Evolutionary conservation across 106 monocot genomes (phyloP).

Genomic region (Apostasia shenzhenica): DNA sequence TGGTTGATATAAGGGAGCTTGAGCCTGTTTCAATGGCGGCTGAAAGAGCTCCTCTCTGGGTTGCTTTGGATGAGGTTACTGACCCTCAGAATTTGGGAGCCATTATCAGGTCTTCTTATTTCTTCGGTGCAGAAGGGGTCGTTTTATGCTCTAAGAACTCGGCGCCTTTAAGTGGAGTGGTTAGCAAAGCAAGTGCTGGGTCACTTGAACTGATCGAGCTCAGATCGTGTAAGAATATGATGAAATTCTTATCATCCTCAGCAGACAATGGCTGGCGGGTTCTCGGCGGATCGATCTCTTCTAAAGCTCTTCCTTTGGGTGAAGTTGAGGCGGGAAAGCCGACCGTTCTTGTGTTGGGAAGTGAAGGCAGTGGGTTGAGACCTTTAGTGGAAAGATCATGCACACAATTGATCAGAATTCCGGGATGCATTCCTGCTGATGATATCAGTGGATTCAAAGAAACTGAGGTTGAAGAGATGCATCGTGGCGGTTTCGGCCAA

Average conservation of each 20-base stretch:
- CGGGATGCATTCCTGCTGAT: conserved; percentile 22
- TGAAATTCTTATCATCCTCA: conserved; percentile 77
- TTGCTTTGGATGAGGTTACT: conserved; percentile 88
- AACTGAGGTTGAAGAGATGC: conserved; percentile 24
- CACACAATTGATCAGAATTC: conserved; percentile 67
- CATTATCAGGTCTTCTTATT: conserved; percentile 80
- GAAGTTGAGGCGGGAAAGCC: conserved; percentile 52
- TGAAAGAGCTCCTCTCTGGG: conserved; percentile 62
- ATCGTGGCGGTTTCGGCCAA: conserved; percentile 13
- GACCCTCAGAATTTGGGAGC: conserved; percentile 95
- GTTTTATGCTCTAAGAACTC: conserved; percentile 88
- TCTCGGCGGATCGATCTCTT: conserved; percentile 76
- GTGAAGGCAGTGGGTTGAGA: conserved; percentile 84
- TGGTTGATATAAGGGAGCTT: conserved; percentile 57
- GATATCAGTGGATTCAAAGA: conserved; percentile 7
- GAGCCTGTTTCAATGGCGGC: conserved; percentile 23
- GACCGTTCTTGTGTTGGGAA: conserved; percentile 86
- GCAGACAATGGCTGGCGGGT: conserved; percentile 82
- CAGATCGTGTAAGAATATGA: conserved; percentile 89
- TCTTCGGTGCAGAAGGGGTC: conserved; percentile 76
- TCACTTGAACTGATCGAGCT: conserved; percentile 86
- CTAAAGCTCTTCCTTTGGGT: conserved; percentile 51
- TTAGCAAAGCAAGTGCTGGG: conserved; percentile 94
- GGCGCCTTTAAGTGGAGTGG: conserved; percentile 88
- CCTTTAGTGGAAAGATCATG: conserved; percentile 85